Evolutionary conservation across 2,329 filamentous ascomycete genomes (phyloP).

Genomic region (Ophiocordyceps camponoti-saundersi): DNA sequence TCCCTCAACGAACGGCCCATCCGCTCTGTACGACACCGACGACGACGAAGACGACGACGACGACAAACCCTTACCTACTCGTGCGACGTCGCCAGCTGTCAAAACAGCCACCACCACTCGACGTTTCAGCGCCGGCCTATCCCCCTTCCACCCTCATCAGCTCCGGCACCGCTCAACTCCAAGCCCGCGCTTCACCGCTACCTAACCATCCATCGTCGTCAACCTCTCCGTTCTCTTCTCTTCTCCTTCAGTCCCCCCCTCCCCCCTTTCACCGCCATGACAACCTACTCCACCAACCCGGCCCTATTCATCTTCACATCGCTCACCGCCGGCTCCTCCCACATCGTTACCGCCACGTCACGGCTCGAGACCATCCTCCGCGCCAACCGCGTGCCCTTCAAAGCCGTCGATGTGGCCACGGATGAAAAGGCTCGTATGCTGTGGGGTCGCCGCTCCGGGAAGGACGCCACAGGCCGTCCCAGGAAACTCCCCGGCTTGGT

Average conservation of each 20-base stretch:
- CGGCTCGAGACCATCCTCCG: slow-evolving; percentile 92
- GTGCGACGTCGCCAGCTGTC: too few relatives aligned
- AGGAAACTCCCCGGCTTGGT: slow-evolving; percentile 81
- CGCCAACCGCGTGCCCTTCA: slow-evolving; percentile 87
- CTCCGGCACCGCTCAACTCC: too few relatives aligned
- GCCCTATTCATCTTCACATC: slow-evolving; percentile 92
- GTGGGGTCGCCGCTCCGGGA: slow-evolving; percentile 71
- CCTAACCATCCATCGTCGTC: not conserved
- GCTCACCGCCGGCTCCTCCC: slow-evolving; percentile 83
- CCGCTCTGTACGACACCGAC: too few relatives aligned
- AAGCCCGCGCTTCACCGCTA: too few relatives aligned
- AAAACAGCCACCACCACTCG: too few relatives aligned
- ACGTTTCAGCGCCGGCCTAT: too few relatives aligned
- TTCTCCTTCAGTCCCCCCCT: not conserved
- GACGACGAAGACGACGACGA: too few relatives aligned
- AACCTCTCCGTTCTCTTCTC: not conserved
- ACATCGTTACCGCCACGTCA: slow-evolving; percentile 91
- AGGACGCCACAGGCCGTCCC: slow-evolving; percentile 39
- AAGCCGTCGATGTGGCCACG: slow-evolving; percentile 77
- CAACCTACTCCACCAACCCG: slow-evolving; percentile 41
- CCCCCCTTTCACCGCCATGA: slow-evolving; percentile 9
- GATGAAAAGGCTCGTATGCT: slow-evolving; percentile 78
- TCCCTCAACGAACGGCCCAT: too few relatives aligned
- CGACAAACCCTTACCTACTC: too few relatives aligned
- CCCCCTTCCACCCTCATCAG: too few relatives aligned